A percentile compares a stretch with the other conserved stretches of the same genome.
These are phyloP conservation scores for Microcera coccophila DNA, from an alignment of 2,329 filamentous ascomycete genomes.

Conservation along the genomic window DNA sequence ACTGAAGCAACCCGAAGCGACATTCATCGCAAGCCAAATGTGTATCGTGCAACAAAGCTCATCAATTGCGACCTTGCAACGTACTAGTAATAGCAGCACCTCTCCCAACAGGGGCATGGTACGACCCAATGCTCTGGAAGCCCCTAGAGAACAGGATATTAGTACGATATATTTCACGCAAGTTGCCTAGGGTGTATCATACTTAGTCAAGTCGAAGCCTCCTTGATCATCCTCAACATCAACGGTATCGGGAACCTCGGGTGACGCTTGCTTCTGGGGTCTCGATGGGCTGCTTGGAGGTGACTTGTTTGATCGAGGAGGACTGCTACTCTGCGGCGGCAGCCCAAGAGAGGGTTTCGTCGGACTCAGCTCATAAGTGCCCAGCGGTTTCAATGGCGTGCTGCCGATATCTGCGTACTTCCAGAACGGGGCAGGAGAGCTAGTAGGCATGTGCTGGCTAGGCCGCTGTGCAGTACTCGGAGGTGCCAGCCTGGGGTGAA, in stretches of 20 bases:
- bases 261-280: constrained; percentile 32
- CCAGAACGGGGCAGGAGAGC: constrained; percentile 83
- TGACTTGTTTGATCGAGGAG: constrained; percentile 47
- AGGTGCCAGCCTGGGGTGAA: constrained; percentile 71
- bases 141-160: constrained; percentile 41
- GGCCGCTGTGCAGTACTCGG: constrained; percentile 77
- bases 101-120: constrained; percentile 53
- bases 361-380: constrained; percentile 54
- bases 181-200: constrained; percentile 24
- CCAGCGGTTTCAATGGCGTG: constrained; percentile 58
- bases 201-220: constrained; percentile 60
- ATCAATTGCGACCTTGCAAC: constrained; percentile 34
- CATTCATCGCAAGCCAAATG: too few relatives aligned
- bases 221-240: constrained; percentile 46
- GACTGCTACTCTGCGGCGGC: constrained; percentile 56
- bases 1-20: too few relatives aligned
- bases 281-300: constrained; percentile 51
- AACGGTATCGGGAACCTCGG: constrained; percentile 27
- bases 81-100: constrained; percentile 43
- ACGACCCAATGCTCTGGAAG: constrained; percentile 62
- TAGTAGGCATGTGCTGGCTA: constrained; percentile 81
- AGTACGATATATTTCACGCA: constrained; percentile 5
- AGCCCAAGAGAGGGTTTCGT: constrained; percentile 44
- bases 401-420: constrained; percentile 75
- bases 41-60: constrained; percentile 1